Base-by-base conservation (phyloP, 169 alveolate species). In the Cryptosporidium canis region DNA sequence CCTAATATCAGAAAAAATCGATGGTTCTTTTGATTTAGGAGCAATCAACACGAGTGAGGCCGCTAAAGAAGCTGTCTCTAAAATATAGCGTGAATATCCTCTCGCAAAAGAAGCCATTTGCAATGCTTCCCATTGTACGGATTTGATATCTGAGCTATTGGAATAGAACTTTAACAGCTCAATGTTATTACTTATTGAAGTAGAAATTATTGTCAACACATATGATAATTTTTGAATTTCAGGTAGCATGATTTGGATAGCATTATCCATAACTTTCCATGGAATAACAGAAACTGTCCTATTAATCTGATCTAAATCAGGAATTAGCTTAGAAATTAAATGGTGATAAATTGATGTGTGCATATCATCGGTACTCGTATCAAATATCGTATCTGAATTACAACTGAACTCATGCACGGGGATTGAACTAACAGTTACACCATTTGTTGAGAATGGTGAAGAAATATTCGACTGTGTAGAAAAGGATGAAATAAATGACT, bases 31-130 rank as follows among this genome's bases (percentile, higher is more conserved):
- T 8, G 87, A 77, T 12, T 41, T 44, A n/a, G 72, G 72, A 7
- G 87, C 21, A 5, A 61, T 77, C 27, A 39, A 39, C 18, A 61
- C 37, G 14, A 77, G 61, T 14, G 72, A 39, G 29, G 21, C 12
- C 14, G 72, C 72, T n/a, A 61, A 58, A 58, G 70, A 63, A 16
- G 29, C 31, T 31, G 72, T 41, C 12, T 77, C 87, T n/a, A 77
- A 18, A n/a, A 61, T 16, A 63, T 77, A 77, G 14, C 87, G 51
- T 37, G 72, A 55, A 41, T 58, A 77, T 11, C 87, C 72, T 39
- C 87, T 77, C 37, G 87, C 68, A 24, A 77, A 55, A 0, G 87
- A 58, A 41, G 77, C 87, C 87, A 77, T 77, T 58, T 77, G 70
- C 31, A 77, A 41, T 41, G 87, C 87, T 29, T 77, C 87, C 72